Evolutionary conservation across 116 monocot genomes (phyloP), one percentile per base, ranked within the genome.

Genomic region (Trichopus zeylanicus): DNA sequence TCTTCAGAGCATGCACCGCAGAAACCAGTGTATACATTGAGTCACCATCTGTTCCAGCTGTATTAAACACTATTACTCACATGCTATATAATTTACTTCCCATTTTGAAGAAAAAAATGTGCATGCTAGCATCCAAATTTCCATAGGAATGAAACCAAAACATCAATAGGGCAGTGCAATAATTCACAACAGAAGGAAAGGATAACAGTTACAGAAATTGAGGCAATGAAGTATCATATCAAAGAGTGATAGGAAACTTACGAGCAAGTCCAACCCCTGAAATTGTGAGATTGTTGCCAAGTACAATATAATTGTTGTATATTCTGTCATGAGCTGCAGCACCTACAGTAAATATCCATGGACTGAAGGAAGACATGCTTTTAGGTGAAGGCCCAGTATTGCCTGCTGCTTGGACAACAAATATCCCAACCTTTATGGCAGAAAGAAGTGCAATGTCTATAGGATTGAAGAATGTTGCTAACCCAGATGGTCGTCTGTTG

Each of bases 321-420:
- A 70, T 65, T 61, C 97, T 81, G 61, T 97, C 91, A 73, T 84
- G 91, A 48, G 87, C 57, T 16, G 97, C 73, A 56, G 97, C 91
- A 57, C 90, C 97, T 42, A 97, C 91, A 33, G 84, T 84, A 63
- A 97, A 87, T 56, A 97, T 91, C 97, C 97, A 97, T 18, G 97
- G 97, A 60, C 91, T 91, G 65, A 87, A 97, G 34, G 97, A 97
- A 67, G 87, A 84, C 69, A 97, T 79, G 79, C 91, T 91, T 63
- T 80, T 87, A 4, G 91, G 70, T 53, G 87, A 81, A 51, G 97
- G 97, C 4, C 97, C 97, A 29, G 84, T 90, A 57, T 90, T 97
- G 31, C 97, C 97, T 12, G 90, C 97, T 28, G 97, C 97, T 80
- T 97, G 97, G 34, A 87, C 97, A 39, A 87, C 87, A 84, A 97